Conservation (phyloP, 805 yeast genomes). For the Metschnikowia anglica region DNA sequence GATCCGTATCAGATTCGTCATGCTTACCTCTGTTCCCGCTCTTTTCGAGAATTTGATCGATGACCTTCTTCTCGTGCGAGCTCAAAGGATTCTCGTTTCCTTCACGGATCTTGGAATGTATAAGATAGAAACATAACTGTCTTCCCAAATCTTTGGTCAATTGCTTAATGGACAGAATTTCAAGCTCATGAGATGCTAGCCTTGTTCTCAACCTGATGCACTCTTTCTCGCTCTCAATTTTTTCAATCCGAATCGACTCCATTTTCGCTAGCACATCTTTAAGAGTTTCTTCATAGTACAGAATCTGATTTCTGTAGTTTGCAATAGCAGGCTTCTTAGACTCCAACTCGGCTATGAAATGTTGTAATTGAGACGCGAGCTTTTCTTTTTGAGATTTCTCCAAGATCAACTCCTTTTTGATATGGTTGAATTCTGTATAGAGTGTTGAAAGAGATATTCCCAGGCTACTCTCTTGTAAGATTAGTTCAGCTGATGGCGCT, state of each 20-base stretch:
- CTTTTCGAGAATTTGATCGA: constrained; percentile 51
- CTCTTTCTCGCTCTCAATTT: constrained; percentile 42
- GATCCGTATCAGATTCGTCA: constrained; percentile 64
- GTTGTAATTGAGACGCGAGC: constrained; percentile 68
- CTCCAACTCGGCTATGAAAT: constrained; percentile 73
- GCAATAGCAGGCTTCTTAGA: constrained; percentile 72
- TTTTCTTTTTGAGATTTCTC: constrained; percentile 72
- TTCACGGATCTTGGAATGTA: constrained; percentile 60
- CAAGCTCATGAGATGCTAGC: constrained; percentile 45
- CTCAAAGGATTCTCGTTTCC: constrained; percentile 62
- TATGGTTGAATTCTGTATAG: constrained; percentile 59
- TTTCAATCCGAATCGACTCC: constrained; percentile 54
- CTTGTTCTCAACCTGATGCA: constrained; percentile 33
- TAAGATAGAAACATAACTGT: constrained; percentile 74
- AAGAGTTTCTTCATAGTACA: constrained; percentile 55
- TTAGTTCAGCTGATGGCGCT: constrained; percentile 56
- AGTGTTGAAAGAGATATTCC: constrained; percentile 66
- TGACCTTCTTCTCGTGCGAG: constrained; percentile 60
- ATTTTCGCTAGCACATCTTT: constrained; percentile 52
- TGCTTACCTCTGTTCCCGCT: constrained; percentile 30
- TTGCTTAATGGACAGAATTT: constrained; percentile 48
- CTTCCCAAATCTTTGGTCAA: constrained; percentile 73
- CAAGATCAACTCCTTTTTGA: constrained; percentile 63
- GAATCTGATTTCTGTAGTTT: constrained; percentile 58
- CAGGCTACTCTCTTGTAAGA: constrained; percentile 42